These are phyloP conservation scores for Gonium pectorale DNA, from an alignment of 139 green algal species.

Conservation along the genomic window DNA sequence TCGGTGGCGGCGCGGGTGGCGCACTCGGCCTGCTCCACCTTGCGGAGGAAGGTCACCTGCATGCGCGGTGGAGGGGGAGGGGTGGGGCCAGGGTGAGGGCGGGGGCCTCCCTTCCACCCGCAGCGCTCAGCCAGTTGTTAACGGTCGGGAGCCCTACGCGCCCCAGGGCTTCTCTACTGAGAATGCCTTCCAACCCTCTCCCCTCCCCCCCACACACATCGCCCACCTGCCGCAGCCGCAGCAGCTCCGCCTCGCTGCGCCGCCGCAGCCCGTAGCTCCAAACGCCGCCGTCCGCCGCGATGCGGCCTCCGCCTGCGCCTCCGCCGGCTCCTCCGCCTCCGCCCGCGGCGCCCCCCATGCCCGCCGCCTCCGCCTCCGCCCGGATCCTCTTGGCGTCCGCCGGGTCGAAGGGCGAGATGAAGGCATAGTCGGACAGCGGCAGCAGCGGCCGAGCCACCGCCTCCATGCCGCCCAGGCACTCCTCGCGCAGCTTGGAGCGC, in stretches of 20 bases:
- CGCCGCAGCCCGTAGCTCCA: constrained; percentile 31
- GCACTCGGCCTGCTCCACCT: constrained; percentile 52
- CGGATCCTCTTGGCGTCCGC: not conserved
- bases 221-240: constrained; percentile 30
- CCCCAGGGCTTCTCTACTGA: no score
- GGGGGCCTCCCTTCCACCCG: no score
- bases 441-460: not conserved
- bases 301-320: not conserved
- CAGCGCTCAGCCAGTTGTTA: no score
- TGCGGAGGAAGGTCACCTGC: constrained; percentile 41
- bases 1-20: not conserved
- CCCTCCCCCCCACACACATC: not conserved
- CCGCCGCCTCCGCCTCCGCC: not conserved
- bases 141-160: no score
- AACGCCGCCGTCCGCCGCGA: constrained; percentile 17
- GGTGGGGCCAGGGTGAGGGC: not conserved
- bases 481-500: not conserved
- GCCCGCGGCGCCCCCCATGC: not conserved
- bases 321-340: not conserved
- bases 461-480: constrained; percentile 30
- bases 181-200: no score
- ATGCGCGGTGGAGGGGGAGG: not conserved
- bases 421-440: constrained; percentile 25
- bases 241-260: not conserved
- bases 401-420: constrained; percentile 23